These are phyloP conservation scores for Eucommia ulmoides DNA, from an alignment of 257 asterid species.

Conservation along the genomic window DNA sequence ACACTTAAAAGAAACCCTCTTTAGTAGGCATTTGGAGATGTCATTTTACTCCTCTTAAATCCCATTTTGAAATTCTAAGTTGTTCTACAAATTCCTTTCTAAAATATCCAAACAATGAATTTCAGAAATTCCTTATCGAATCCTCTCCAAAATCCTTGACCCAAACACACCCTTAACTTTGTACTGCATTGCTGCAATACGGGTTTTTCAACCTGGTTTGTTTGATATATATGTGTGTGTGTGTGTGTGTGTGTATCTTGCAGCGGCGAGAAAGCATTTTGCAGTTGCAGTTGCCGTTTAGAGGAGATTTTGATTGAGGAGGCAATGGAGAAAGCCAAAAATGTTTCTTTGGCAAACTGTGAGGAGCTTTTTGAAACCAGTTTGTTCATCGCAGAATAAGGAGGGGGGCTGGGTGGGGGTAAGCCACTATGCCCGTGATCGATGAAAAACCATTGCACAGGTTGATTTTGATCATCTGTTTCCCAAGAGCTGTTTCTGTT, in stretches of 20 bases:
- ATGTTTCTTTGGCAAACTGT: constrained; percentile 18
- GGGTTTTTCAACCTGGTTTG: no score
- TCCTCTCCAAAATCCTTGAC: no score
- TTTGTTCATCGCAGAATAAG: constrained; percentile 25
- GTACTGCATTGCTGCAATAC: no score
- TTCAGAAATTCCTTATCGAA: no score
- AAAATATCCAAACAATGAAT: no score
- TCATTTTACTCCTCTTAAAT: no score
- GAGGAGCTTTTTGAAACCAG: constrained; percentile 29
- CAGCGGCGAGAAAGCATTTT: constrained; percentile 91
- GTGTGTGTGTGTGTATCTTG: background rate
- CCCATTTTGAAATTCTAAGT: no score
- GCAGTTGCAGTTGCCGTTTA: constrained; percentile 69
- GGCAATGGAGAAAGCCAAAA: constrained; percentile 34
- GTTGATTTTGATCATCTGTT: constrained; percentile 30
- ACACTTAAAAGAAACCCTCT: no score
- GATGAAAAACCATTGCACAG: constrained; percentile 29
- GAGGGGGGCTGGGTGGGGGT: background rate
- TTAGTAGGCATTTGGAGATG: no score
- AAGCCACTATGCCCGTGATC: constrained; percentile 27
- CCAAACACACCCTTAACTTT: no score
- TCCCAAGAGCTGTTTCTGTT: constrained; percentile 26
- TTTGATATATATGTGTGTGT: no score
- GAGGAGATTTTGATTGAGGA: constrained; percentile 64
- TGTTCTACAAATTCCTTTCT: no score